Evolutionary conservation across 176 grass and related monocot species (phyloP), one percentile per base, ranked within the genome.

Genomic region (Zoysia pacifica): DNA sequence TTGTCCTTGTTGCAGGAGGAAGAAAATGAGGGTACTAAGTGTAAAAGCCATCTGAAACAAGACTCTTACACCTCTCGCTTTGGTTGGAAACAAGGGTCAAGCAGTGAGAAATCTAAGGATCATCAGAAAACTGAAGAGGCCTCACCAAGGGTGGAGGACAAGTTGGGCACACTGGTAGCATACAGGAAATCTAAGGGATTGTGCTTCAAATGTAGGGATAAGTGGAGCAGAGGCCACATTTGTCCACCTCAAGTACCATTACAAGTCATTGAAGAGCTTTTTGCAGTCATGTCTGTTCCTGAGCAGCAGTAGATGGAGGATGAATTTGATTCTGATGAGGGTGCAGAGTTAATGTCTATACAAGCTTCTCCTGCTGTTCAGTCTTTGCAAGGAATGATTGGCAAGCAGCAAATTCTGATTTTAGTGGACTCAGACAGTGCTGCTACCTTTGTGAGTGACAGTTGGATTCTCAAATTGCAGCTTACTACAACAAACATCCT

Each of bases 281-380:
- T 35, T 1, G 58, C 20, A 3, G 58, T 28, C 2, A 0, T 61
- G 2, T 19, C 20, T 5, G 1, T 61, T 3, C 0, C 11, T 14
- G 11, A 52, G 4, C 12, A 12, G 1, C 6, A 28, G 7, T 9
- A 1, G 0, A 2, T 14, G 14, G 2, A 0, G 0, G 11, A 4
- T 14, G 50, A 14, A 14, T 11, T 3, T 28, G n/a, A 61, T 9
- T 35, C 19, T 6, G 7, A 2, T 61, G 58, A 61, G 2, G 28
- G 28, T 28, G 28, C 28, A 28, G 8, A 6, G 1, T 3, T 61
- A 1, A 20, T 61, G 58, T n/a, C n/a, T 9, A 19, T 61, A 0
- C 2, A 52, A 4, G 58, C 6, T 2, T 5, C 56, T 9, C 28
- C 28, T 28, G 28, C n/a, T 9, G 7, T 2, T 2, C 1, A 28